Conservation (phyloP, 1,284 basidiomycete species). For the Pseudozyma thailandica region DNA sequence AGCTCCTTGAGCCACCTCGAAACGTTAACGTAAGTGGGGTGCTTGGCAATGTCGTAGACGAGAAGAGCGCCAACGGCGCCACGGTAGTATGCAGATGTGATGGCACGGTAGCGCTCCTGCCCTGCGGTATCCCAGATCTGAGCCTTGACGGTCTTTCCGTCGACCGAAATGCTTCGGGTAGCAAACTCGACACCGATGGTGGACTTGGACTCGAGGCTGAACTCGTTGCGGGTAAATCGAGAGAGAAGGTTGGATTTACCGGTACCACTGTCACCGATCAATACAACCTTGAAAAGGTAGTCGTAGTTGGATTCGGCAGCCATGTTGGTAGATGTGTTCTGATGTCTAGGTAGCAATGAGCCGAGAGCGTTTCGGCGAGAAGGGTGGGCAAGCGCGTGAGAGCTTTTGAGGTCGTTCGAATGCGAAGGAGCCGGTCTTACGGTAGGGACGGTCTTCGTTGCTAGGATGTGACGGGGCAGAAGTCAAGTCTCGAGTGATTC, state of each 20-base stretch:
- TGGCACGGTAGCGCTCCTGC: slow-evolving; percentile 97
- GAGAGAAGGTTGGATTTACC: slow-evolving; percentile 80
- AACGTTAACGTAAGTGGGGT: slow-evolving; percentile 94
- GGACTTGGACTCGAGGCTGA: slow-evolving; percentile 93
- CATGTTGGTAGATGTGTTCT: slow-evolving; percentile 32
- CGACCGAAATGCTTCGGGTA: slow-evolving; percentile 91
- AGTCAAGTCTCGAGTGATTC: too few relatives aligned
- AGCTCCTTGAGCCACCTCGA: slow-evolving; percentile 98
- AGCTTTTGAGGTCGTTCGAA: neutral
- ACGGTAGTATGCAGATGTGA: slow-evolving; percentile 95
- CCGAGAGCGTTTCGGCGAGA: neutral
- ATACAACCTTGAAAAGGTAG: slow-evolving; percentile 72
- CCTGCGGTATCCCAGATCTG: slow-evolving; percentile 99
- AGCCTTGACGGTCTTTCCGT: slow-evolving; percentile 96
- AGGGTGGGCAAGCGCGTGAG: neutral
- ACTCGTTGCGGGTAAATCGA: slow-evolving; percentile 95
- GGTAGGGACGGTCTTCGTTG: too few relatives aligned
- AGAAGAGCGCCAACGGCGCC: slow-evolving; percentile 81
- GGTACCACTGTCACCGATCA: slow-evolving; percentile 98
- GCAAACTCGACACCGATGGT: slow-evolving; percentile 99
- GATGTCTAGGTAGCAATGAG: neutral
- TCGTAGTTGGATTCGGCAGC: slow-evolving; percentile 66
- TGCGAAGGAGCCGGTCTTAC: too few relatives aligned
- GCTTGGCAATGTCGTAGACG: slow-evolving; percentile 74
- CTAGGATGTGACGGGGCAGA: too few relatives aligned